These are phyloP conservation scores for Dothistroma septosporum DNA, from an alignment of 2,329 filamentous ascomycete species.

Conservation along the genomic window DNA sequence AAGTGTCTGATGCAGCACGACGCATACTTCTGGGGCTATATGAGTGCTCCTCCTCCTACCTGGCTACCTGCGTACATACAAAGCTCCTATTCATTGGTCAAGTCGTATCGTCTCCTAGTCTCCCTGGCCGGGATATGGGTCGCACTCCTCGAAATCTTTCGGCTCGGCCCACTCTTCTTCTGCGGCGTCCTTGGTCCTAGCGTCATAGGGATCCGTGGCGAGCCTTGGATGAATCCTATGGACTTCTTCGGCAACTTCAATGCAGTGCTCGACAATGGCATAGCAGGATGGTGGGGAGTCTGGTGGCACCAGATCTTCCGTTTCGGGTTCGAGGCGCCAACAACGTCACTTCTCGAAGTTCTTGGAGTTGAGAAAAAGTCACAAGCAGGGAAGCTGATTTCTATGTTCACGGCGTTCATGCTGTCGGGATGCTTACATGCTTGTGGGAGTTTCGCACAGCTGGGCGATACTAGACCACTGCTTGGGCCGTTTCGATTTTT, in stretches of 20 bases:
- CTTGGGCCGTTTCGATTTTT: conserved; percentile 64
- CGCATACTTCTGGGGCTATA: conserved; percentile 64
- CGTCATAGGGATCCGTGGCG: conserved; percentile 56
- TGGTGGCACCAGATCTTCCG: conserved; percentile 94
- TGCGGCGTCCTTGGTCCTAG: conserved; percentile 55
- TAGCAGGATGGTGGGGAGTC: conserved; percentile 76
- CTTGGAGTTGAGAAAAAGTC: conserved; percentile 32
- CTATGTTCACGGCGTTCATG: conserved; percentile 56
- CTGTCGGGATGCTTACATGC: conserved; percentile 68
- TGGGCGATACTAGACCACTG: conserved; percentile 57
- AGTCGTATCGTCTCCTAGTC: conserved; percentile 55
- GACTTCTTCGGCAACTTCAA: conserved; percentile 52
- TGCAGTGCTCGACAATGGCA: conserved; percentile 61
- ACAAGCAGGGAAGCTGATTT: conserved; percentile 38
- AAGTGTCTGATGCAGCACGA: conserved; percentile 69
- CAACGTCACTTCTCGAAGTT: conserved; percentile 43
- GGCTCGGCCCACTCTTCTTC: conserved; percentile 58
- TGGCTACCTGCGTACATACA: conserved; percentile 43
- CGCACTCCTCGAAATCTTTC: conserved; percentile 60
- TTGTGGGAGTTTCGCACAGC: conserved; percentile 62
- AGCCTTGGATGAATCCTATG: conserved; percentile 57
- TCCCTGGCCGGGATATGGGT: conserved; percentile 55
- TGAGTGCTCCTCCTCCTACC: conserved; percentile 35
- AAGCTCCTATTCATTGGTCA: conserved; percentile 45
- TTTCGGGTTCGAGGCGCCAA: conserved; percentile 62